Evolutionary conservation across 257 asterid species (phyloP), one percentile per base, ranked within the genome.

Genomic region (Osmanthus fragrans): DNA sequence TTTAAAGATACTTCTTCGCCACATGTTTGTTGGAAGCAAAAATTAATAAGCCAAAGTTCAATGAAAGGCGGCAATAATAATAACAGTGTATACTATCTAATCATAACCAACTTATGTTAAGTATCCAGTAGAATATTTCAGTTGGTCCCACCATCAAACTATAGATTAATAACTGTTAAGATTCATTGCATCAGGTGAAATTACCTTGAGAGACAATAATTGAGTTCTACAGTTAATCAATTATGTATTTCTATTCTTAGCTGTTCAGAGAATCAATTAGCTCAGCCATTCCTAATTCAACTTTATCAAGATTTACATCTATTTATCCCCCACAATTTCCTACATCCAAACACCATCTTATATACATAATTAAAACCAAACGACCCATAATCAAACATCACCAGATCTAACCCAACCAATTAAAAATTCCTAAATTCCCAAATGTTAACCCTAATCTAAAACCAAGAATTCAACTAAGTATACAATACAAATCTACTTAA

Each of bases 281-380:
- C 80, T 68, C 65, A 42, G 63, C 67, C 32, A 56, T 33, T 36
- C 73, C 69, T 29, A 78, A 58, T 64, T 29, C 73, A 73, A 66
- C 23, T 74, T 40, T 76, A 72, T 71, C 78, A 75, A 72, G 84
- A 84, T 82, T 89, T 84, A 72, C 84, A 78, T 77, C 78, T 70
- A 45, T 73, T 58, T 32, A 76, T 21, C 64, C 76, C 34, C 70
- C 54, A 16, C 10, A 6, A 19, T 69, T 9, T n/a, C 72, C 70
- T 30, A 34, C 10, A 5, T 27, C n/a, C 40, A 39, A 67, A 71
- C 42, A 39, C 40, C 64, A 7, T 30, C 32, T 75, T 47, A 25
- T 19, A 19, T 18, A 69, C 81, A 70, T 25, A 56, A 51, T 10
- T 32, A 66, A 21, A 56, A 51, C 39, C 81, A n/a, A 0, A 71